Conservation (phyloP, 176 grass and related monocot species). For the Ampelocalamus luodianensis region DNA sequence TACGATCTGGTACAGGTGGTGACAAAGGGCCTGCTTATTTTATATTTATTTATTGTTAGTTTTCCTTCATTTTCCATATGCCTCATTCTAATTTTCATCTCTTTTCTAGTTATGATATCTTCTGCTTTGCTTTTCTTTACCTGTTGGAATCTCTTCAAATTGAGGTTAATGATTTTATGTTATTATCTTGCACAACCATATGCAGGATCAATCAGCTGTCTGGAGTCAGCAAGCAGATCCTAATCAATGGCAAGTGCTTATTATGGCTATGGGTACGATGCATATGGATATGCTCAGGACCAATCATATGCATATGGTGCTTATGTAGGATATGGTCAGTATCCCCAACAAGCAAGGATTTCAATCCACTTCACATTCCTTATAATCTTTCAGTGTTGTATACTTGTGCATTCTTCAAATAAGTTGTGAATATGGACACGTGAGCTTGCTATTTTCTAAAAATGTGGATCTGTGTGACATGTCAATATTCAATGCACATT, state of each 20-base stretch:
- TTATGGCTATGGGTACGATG: conserved; percentile 94
- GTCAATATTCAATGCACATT: conserved; percentile 5
- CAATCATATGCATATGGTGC: conserved; percentile 88
- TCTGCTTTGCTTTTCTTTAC: conserved; percentile 14
- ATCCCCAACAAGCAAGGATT: conserved; percentile 78
- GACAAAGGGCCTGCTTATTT: conserved; percentile 30
- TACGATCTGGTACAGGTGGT: no score
- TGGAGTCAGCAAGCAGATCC: conserved; percentile 97
- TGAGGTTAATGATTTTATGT: conserved; percentile 22
- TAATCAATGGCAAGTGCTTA: conserved; percentile 85
- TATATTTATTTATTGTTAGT: background rate
- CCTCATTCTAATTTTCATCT: background rate
- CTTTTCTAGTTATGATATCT: background rate
- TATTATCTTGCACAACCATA: conserved; percentile 31
- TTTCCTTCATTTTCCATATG: background rate
- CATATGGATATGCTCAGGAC: conserved; percentile 93
- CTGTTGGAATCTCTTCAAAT: conserved; percentile 24
- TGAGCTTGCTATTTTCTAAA: conserved; percentile 21
- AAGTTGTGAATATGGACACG: conserved; percentile 19
- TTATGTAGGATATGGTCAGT: conserved; percentile 90
- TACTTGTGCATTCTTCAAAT: conserved; percentile 15
- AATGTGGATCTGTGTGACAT: background rate
- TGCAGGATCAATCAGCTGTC: conserved; percentile 75
- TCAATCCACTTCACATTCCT: conserved; percentile 13
- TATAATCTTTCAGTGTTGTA: background rate